Evolutionary conservation across 352 stramenopile genomes (phyloP).

Genomic region (Phytophthora meadii): DNA sequence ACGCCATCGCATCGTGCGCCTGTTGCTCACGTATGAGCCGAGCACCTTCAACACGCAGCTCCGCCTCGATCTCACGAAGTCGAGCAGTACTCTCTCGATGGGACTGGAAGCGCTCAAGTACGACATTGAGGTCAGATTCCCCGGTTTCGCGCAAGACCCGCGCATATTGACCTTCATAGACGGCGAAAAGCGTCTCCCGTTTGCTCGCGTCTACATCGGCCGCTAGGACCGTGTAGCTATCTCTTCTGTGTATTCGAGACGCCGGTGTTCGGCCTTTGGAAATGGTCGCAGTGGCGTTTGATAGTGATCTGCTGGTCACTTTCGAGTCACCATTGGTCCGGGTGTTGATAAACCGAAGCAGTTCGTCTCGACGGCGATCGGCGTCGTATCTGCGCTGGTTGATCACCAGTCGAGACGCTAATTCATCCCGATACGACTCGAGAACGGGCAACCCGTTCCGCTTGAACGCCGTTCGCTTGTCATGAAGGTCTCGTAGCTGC

Average conservation of each 20-base stretch:
- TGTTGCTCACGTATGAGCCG: conserved; percentile 41
- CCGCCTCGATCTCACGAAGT: conserved; percentile 59
- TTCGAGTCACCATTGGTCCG: conserved; percentile 14
- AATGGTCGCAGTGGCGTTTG: conserved; percentile 18
- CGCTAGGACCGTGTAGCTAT: conserved; percentile 37
- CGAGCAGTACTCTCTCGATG: conserved; percentile 42
- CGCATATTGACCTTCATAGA: conserved; percentile 70
- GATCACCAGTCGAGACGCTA: conserved; percentile 51
- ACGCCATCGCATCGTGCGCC: conserved; percentile 35
- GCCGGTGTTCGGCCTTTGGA: conserved; percentile 12
- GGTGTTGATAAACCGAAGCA: conserved; percentile 56
- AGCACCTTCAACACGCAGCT: conserved; percentile 37
- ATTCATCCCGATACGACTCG: conserved; percentile 55
- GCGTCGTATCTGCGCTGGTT: conserved; percentile 48
- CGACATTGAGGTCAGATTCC: conserved; percentile 55
- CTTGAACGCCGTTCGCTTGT: conserved; percentile 33
- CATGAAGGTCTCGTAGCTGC: conserved; percentile 34
- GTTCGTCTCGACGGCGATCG: conserved; percentile 54
- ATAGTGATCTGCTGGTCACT: conserved; percentile 11
- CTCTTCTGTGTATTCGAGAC: conserved; percentile 26
- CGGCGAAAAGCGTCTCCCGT: conserved; percentile 61
- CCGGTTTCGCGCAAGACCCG: conserved; percentile 54
- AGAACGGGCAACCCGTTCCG: conserved; percentile 46
- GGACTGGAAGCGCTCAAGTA: conserved; percentile 57
- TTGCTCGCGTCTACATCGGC: conserved; percentile 30